A percentile compares a stretch with the other conserved stretches of the same genome.
phyloP scores from a whole-genome alignment of 2,329 filamentous ascomycete species.

The Biscogniauxia sp. region DNA sequence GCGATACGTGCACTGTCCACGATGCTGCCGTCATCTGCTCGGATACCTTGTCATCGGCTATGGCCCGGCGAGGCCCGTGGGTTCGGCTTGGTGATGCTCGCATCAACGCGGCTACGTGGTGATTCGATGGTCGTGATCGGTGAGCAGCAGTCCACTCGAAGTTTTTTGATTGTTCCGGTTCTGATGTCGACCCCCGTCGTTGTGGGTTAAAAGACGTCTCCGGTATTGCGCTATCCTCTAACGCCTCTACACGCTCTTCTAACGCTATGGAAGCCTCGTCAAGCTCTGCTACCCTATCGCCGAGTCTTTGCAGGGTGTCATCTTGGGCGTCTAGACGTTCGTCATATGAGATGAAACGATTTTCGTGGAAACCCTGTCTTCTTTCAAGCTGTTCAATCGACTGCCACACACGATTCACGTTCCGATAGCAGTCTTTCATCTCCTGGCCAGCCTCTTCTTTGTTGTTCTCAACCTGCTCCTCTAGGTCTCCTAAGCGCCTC shows the following conservation, averaged over 20 bases:
- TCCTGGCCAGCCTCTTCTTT: conserved; percentile 51
- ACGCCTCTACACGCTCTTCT: conserved; percentile 53
- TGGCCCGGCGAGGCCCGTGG: conserved; percentile 3
- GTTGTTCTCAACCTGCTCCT: conserved; percentile 53
- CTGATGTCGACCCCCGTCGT: conserved; percentile 27
- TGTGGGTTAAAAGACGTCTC: conserved; percentile 25
- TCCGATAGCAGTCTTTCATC: conserved; percentile 53
- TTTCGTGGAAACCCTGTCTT: conserved; percentile 36
- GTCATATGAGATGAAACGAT: conserved; percentile 38
- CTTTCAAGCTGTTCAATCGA: conserved; percentile 46
- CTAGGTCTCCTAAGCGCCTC: conserved; percentile 47
- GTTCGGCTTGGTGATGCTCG: not conserved
- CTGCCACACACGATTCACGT: conserved; percentile 54
- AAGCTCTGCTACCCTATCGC: conserved; percentile 48
- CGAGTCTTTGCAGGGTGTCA: conserved; percentile 43
- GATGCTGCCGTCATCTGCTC: conserved; percentile 28
- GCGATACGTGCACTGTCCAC: conserved; percentile 61
- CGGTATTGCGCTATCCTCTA: conserved; percentile 40
- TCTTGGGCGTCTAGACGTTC: conserved; percentile 41
- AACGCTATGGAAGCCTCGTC: conserved; percentile 49
- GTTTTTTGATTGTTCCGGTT: conserved; percentile 26
- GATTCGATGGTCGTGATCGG: conserved; percentile 2
- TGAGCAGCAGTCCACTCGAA: conserved; percentile 12
- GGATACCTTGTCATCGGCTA: conserved; percentile 25
- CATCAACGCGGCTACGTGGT: not conserved